Base-by-base conservation (phyloP, 2,329 filamentous ascomycete species). In the Cladosporium halotolerans region DNA sequence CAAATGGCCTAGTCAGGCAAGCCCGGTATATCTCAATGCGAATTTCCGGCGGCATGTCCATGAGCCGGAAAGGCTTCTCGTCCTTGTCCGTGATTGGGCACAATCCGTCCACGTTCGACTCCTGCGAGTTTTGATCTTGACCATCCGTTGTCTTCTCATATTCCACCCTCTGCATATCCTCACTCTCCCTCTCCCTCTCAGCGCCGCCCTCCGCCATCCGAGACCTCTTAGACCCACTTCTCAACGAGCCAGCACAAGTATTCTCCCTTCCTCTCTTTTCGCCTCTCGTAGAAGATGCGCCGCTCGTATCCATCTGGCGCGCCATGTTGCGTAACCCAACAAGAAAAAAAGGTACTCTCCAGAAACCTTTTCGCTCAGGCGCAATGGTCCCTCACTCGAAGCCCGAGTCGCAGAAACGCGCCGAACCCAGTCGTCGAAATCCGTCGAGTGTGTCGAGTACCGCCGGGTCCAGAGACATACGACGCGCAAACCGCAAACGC, bases 11-110 rank as follows among this genome's bases (percentile, higher is more conserved):
- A 9, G 64, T 68, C 51, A 68, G 49, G 46, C 65, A 68, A 19
- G 63, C 64, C 52, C 72, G 66, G 59, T 76, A 76, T 53, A 76
- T 71, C 54, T 72, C 66, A 16, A 74, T 61, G 14, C 73, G 67
- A n/a, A 76, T 66, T 58, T 76, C 74, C n/a, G 73, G 68, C 2
- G 73, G 72, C n/a, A 75, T 62, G 10, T 68, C 59, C 67, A 73
- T 71, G 56, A 75, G 68, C 1, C 65, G 67, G 56, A 75, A 72
- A 18, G 58, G 50, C 34, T 50, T 50, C 31, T 51, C 48, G 18
- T 51, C 16, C 32, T 44, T 51, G 13, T 51, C 48, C 10, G 40
- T 51, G 18, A 51, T 44, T 3, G 48, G 48, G 33, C 48, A 51
- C 3, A 43, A 2, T 1, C 44, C 48, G 8, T n/a, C 36, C 16